Evolutionary conservation across 371 early-diverging fungal species (phyloP), one percentile per base, ranked within the genome.

Genomic region (Mycotypha africana): DNA sequence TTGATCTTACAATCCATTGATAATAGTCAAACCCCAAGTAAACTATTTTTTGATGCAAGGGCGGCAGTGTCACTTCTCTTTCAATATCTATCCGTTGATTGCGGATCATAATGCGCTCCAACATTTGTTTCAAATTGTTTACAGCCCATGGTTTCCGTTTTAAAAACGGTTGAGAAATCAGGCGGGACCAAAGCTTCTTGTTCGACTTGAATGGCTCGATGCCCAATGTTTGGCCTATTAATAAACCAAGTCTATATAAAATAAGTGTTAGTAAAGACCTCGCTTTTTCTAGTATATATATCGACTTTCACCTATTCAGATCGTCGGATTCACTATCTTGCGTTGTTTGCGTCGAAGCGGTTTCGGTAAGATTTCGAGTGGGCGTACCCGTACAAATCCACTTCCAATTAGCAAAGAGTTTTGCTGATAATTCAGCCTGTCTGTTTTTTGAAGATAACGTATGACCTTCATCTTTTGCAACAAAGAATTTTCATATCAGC

Each of bases 371-470:
- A 45, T 81, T 79, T 26, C 69, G 71, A 0, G 84, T 84, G 5
- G 83, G 81, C 11, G 81, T 83, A 26, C 86, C 85, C 0, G 86
- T 86, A 60, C 86, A 85, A 2, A 85, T 70, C 90, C 91, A 90
- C 19, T 77, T 69, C n/a, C 79, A 69, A 32, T 84, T 80, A 15
- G 73, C 74, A 45, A 77, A 70, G 21, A 88, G 59, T 16, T 78
- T 64, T 4, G 76, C 54, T 0, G 84, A 74, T 19, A 84, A 52
- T 8, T 80, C 60, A 0, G 75, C 57, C 26, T 68, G 61, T 31
- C 49, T 51, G 31, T 55, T 59, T 24, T 49, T 54, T n/a, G 51
- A 36, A 12, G 59, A 55, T 16, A 56, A 49, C 16, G 65, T 47
- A 41, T 69, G 71, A 1, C 58, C 66, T 37, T 65, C 61, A 42